A percentile compares a stretch with the other conserved stretches of the same genome.
These are phyloP conservation scores for Alternaria arbusti DNA, from an alignment of 2,329 filamentous ascomycete genomes.

Conservation along the genomic window DNA sequence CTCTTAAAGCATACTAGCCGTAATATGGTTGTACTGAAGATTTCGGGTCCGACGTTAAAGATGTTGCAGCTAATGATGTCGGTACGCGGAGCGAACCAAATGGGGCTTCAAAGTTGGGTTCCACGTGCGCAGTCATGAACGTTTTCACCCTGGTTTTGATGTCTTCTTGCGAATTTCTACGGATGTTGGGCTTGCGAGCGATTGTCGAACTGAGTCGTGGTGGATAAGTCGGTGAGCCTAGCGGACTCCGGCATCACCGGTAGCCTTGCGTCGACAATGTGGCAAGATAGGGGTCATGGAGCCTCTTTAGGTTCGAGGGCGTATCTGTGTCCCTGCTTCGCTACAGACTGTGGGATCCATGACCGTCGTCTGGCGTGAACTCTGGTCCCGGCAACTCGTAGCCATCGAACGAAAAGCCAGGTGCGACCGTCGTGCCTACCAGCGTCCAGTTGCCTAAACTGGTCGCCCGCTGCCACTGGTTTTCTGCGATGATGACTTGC, in stretches of 20 bases:
- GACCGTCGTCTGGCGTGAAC: constrained; percentile 17
- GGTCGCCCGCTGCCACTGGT: constrained; percentile 57
- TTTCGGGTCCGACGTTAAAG: neutral
- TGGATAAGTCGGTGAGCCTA: neutral
- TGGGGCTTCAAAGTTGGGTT: neutral
- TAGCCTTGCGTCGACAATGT: neutral
- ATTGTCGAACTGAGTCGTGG: neutral
- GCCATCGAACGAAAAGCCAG: constrained; percentile 24
- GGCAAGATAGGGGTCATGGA: neutral
- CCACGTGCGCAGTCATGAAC: neutral
- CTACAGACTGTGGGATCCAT: neutral
- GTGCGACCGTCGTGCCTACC: constrained; percentile 47
- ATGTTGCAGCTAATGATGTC: neutral
- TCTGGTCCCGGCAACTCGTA: constrained; percentile 27
- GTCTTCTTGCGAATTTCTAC: neutral
- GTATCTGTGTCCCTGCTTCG: neutral
- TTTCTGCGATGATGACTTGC: constrained; percentile 52
- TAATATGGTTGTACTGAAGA: neutral
- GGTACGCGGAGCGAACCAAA: neutral
- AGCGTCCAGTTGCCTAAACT: constrained; percentile 59
- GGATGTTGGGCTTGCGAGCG: neutral
- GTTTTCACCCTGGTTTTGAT: neutral
- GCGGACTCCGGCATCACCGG: neutral
- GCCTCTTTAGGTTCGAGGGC: neutral
- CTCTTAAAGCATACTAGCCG: neutral